Evolutionary conservation across 768 basidiomycete genomes (phyloP).

Genomic region (Amanita molliuscula): DNA sequence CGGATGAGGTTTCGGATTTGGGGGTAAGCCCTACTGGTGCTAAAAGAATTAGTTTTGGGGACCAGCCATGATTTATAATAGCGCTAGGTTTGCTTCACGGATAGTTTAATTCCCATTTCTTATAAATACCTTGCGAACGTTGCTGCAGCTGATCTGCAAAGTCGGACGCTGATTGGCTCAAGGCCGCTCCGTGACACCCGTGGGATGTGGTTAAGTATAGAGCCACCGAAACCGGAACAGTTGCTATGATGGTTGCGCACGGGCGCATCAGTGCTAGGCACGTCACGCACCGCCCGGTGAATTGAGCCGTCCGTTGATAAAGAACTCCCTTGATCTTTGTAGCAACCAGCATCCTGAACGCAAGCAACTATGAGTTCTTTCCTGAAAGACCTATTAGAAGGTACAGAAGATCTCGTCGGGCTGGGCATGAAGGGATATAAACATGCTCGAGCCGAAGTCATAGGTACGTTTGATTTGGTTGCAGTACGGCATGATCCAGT

Average conservation of each 20-base stretch:
- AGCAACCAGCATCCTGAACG: background rate
- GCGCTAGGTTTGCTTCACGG: background rate
- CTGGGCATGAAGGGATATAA: background rate
- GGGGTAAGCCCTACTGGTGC: background rate
- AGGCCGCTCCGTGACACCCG: background rate
- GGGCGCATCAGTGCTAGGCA: background rate
- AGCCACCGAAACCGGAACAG: background rate
- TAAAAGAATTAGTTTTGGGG: background rate
- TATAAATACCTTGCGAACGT: no score
- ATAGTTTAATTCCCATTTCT: no score
- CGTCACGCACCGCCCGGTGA: background rate
- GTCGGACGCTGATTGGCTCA: background rate
- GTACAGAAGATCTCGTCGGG: background rate
- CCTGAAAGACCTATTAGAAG: background rate
- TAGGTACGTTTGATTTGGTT: conserved; percentile 16
- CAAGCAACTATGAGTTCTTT: background rate
- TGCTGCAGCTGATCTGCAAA: no score
- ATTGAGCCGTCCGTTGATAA: background rate
- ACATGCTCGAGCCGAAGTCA: conserved; percentile 20
- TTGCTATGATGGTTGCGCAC: background rate
- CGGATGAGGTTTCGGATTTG: background rate
- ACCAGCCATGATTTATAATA: background rate
- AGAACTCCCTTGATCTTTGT: background rate
- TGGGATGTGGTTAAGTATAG: background rate
- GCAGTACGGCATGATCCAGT: background rate